These are phyloP conservation scores for Candida glaebosa DNA, from an alignment of 805 yeast species.

Conservation along the genomic window DNA sequence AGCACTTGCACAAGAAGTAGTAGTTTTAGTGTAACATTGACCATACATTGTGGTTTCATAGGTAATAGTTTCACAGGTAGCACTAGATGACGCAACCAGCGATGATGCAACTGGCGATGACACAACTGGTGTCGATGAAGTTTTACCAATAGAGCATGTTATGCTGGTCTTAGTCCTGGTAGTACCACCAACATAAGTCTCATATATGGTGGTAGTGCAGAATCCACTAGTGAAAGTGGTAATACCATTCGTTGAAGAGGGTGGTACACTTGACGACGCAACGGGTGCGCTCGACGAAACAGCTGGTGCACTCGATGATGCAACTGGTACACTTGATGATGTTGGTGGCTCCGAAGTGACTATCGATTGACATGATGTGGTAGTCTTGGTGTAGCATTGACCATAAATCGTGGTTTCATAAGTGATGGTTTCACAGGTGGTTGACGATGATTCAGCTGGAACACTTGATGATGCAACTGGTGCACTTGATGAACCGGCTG, in stretches of 20 bases:
- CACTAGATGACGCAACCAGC: background rate
- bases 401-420: background rate
- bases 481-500: too few species aligned
- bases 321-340: too few species aligned
- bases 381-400: background rate
- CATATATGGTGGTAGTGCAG: too few species aligned
- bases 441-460: background rate
- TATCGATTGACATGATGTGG: background rate
- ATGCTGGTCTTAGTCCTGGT: too few species aligned
- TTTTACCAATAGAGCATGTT: too few species aligned
- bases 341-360: background rate
- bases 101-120: too few species aligned
- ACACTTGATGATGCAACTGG: too few species aligned
- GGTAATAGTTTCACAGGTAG: background rate
- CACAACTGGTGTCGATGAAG: too few species aligned
- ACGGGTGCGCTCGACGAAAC: background rate
- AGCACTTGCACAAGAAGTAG: background rate
- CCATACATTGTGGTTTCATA: background rate
- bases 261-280: background rate
- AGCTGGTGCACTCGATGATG: too few species aligned
- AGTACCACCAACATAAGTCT: too few species aligned
- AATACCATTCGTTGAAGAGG: too few species aligned
- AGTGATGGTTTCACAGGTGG: background rate
- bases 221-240: too few species aligned
- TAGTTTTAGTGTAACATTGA: background rate